Percentiles rank a stretch among this genome's conserved stretches.
Evolutionary conservation across 2,329 filamentous ascomycete species (phyloP).

Genomic region (Xylaria sp.): DNA sequence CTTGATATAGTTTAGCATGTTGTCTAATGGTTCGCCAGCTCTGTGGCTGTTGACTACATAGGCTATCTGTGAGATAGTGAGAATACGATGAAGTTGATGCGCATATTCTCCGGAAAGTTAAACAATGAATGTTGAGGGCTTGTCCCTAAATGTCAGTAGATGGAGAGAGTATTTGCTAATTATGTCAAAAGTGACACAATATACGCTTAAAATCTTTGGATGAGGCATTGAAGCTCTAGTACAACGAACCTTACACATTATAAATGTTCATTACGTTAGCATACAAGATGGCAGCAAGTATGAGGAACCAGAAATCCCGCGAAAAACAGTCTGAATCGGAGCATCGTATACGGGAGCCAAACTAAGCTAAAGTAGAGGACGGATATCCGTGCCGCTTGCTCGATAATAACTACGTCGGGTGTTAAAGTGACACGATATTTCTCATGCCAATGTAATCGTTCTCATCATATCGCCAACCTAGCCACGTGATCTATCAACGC

Average conservation of each 20-base stretch:
- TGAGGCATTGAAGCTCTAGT: background rate
- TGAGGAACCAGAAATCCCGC: background rate
- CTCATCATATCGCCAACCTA: slow-evolving; percentile 15
- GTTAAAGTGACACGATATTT: background rate
- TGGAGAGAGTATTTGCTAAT: background rate
- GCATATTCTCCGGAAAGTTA: no score
- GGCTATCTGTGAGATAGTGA: background rate
- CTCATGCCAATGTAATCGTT: slow-evolving; percentile 2
- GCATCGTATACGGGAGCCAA: background rate
- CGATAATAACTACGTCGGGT: background rate
- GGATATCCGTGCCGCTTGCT: background rate
- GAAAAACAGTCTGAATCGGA: background rate
- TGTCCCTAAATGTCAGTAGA: background rate
- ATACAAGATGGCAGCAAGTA: background rate
- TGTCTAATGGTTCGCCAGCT: background rate
- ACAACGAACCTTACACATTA: background rate
- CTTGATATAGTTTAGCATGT: background rate
- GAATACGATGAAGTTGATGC: background rate
- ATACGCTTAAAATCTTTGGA: background rate
- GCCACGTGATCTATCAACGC: slow-evolving; percentile 27
- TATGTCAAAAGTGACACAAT: background rate
- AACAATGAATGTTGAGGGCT: no score
- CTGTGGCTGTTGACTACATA: background rate
- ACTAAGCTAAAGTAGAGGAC: background rate
- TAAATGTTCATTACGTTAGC: background rate